Evolutionary conservation across 1,284 basidiomycete species (phyloP), one percentile per base, ranked within the genome.

Genomic region (Peniophora sp.): DNA sequence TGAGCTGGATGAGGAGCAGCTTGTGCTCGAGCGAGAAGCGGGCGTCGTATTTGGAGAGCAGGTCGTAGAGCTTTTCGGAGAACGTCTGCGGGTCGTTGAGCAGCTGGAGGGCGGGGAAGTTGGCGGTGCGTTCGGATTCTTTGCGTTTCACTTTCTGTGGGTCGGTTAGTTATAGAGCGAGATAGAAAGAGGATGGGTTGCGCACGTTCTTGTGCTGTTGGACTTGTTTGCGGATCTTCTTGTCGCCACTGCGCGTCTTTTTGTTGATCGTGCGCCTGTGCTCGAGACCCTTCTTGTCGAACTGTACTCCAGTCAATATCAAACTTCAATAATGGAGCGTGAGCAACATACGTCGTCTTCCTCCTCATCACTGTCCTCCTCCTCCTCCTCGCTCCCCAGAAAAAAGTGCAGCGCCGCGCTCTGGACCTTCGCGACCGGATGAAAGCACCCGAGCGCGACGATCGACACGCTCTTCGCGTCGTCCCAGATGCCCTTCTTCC

Each of bases 361-460:
- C 50, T 85, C 83, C 3, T 86, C 81, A 44, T 85, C 84, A 49
- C 82, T 84, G 50, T 86, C 81, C 36, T 79, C 81, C 50, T 79
- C 78, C 22, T 82, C 81, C 27, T 89, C 80, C 42, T 91, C 85
- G 49, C 78, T 83, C 3, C 91, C 92, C 17, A 99, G 81, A 76
- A 99, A 99, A 73, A 99, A 99, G 69, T 98, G 92, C n/a, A 97
- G 72, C 2, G 94, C 92, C 0, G 93, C 94, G 54, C 85, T 93
- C 66, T 98, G 96, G 1, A 99, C 97, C 64, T 98, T 98, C 47
- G 86, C 79, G 47, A 90, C 83, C 8, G 96, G 94, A 66, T 99
- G 96, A 65, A 95, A 92, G 63, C 92, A 96, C 1, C 92, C 96
- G 34, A 95, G 75, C 0, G 92, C 84, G 51, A 97, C 79, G 59